Base-by-base conservation (phyloP, 805 yeast species). In the Kodamaea hsintzibuensis region DNA sequence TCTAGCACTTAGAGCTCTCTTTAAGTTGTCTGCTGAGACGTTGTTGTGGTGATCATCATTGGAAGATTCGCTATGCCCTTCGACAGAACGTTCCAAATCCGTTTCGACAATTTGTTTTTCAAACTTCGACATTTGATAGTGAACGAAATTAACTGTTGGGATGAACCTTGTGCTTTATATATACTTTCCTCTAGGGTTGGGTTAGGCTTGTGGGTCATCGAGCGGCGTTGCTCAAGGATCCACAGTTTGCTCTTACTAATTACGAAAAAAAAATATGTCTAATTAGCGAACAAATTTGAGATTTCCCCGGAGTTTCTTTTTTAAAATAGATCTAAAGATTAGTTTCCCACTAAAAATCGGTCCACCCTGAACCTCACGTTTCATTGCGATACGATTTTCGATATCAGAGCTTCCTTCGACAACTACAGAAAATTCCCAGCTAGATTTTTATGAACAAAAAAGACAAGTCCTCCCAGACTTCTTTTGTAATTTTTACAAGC, bases 391-490 rank as follows among this genome's bases (percentile, higher is more conserved):
- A n/a, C n/a, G n/a, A n/a, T n/a, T n/a, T n/a, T n/a, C n/a, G n/a
- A n/a, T n/a, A n/a, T n/a, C n/a, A n/a, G n/a, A n/a, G n/a, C n/a
- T 27, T 53, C 39, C 2, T 49, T 17, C n/a, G n/a, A 59, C 56
- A 71, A 19, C n/a, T n/a, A n/a, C n/a, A 70, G 54, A 1, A 70
- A 61, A 51, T 70, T 70, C 3, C 74, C 74, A 12, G 62, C 63
- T n/a, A n/a, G n/a, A n/a, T 8, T 62, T 63, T 74, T n/a, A 74
- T 30, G 73, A 72, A 56, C 79, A 74, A 16, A 73, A 63, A 17
- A 75, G 68, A 59, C 74, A 74, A 14, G 63, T 61, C 2, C 69
- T n/a, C 67, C 77, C 76, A 71, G 4, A 59, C 65, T 46, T 57
- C 50, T 55, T 62, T 56, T n/a, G 55, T 79, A 75, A 39, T 61